Conservation (phyloP, 352 stramenopile genomes). For the Phytophthora vignae region DNA sequence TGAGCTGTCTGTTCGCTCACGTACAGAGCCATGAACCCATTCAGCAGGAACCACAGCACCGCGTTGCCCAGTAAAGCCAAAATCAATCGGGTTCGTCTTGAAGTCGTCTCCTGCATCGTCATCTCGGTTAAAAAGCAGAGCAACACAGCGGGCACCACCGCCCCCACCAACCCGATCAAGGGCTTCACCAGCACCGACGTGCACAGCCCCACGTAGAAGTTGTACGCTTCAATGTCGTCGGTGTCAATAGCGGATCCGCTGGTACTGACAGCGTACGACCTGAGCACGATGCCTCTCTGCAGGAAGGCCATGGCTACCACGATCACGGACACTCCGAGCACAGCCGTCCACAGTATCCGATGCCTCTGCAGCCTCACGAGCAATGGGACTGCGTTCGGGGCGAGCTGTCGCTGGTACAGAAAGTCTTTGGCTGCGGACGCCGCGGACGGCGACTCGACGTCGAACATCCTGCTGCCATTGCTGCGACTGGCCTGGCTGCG, state of each 20-base stretch:
- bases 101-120: conserved; percentile 57
- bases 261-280: conserved; percentile 32
- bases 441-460: conserved; percentile 38
- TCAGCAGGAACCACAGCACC: conserved; percentile 73
- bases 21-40: conserved; percentile 65
- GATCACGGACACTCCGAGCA: conserved; percentile 26
- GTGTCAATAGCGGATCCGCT: not conserved
- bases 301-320: conserved; percentile 44
- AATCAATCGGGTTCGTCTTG: conserved; percentile 27
- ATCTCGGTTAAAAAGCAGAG: conserved; percentile 63
- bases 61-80: conserved; percentile 45
- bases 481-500: conserved; percentile 24
- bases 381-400: conserved; percentile 49
- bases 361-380: conserved; percentile 49
- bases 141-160: conserved; percentile 59
- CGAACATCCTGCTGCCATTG: conserved; percentile 46
- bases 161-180: conserved; percentile 52
- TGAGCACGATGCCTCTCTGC: conserved; percentile 46
- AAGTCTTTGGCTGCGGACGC: conserved; percentile 40
- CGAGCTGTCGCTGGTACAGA: conserved; percentile 42
- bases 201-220: conserved; percentile 51
- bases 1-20: conserved; percentile 45
- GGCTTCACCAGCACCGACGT: conserved; percentile 52
- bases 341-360: conserved; percentile 46
- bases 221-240: conserved; percentile 36